Conservation (phyloP, 2,329 filamentous ascomycete genomes). For the Ascochyta lentis region DNA sequence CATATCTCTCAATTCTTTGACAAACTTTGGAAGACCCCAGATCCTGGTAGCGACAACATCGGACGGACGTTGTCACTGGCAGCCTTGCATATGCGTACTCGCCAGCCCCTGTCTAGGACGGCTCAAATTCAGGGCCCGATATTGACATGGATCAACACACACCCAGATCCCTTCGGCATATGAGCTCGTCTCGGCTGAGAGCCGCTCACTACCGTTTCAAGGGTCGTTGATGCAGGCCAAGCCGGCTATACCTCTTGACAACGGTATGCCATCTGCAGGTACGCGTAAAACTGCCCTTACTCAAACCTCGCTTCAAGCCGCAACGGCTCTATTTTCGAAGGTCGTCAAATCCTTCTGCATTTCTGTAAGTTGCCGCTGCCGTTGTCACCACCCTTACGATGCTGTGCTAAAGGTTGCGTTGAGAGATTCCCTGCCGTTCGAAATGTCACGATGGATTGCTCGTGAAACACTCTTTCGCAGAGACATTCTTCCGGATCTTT, state of each 20-base stretch:
- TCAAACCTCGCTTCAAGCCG: conserved; percentile 7
- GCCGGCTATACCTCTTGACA: conserved; percentile 22
- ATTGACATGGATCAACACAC: conserved; percentile 22
- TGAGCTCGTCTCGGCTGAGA: conserved; percentile 30
- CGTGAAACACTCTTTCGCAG: conserved; percentile 7
- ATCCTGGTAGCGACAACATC: conserved; percentile 16
- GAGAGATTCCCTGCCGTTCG: neutral
- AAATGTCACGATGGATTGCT: conserved; percentile 1
- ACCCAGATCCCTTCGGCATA: conserved; percentile 27
- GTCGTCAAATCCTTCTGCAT: conserved; percentile 11
- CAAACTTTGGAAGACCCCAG: conserved; percentile 11
- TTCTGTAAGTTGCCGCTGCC: conserved; percentile 7
- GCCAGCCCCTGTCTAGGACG: conserved; percentile 14
- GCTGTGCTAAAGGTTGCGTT: neutral
- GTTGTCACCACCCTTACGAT: conserved; percentile 6
- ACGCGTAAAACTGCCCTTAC: conserved; percentile 24
- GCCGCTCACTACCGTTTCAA: conserved; percentile 29
- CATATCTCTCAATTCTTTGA: conserved; percentile 10
- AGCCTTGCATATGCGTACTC: conserved; percentile 16
- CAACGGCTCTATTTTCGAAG: conserved; percentile 8
- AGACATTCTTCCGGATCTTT: conserved; percentile 1
- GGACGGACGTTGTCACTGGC: conserved; percentile 7
- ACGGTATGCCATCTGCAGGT: conserved; percentile 36
- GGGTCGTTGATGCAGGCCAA: conserved; percentile 22
- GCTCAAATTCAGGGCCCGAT: conserved; percentile 10